phyloP scores from a whole-genome alignment of 1,284 basidiomycete genomes.

The Porodaedalea pini region DNA sequence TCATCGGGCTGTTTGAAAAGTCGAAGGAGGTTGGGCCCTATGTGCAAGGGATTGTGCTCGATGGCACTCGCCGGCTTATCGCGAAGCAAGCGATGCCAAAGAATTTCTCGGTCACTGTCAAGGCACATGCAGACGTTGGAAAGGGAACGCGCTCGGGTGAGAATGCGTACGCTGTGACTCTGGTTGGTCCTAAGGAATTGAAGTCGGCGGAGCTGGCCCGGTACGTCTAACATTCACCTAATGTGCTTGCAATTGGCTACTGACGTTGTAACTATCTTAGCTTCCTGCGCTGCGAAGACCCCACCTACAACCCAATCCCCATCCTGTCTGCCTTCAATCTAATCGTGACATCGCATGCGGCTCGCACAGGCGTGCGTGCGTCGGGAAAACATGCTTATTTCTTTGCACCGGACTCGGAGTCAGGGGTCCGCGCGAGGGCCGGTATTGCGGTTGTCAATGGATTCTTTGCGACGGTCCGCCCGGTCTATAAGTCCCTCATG shows the following conservation, averaged over 20 bases:
- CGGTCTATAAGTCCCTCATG: conserved; percentile 61
- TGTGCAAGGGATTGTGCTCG: conserved; percentile 54
- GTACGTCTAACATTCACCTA: conserved; percentile 37
- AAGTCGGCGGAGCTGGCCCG: conserved; percentile 40
- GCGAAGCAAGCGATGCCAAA: conserved; percentile 49
- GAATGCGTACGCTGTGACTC: conserved; percentile 48
- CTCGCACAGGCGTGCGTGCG: conserved; percentile 47
- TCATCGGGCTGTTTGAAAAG: conserved; percentile 57
- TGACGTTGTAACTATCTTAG: conserved; percentile 32
- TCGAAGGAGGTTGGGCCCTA: conserved; percentile 40
- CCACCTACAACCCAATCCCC: conserved; percentile 48
- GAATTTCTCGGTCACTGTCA: conserved; percentile 47
- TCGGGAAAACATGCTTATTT: conserved; percentile 63
- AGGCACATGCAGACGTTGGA: conserved; percentile 55
- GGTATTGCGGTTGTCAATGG: conserved; percentile 60
- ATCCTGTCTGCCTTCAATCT: conserved; percentile 63
- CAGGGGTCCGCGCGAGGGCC: conserved; percentile 34
- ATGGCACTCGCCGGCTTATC: conserved; percentile 54
- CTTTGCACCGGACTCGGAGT: conserved; percentile 37
- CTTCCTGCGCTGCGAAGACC: conserved; percentile 46
- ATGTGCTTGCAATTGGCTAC: conserved; percentile 1
- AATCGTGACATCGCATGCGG: conserved; percentile 55
- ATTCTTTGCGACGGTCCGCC: conserved; percentile 64
- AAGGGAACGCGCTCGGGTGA: conserved; percentile 38
- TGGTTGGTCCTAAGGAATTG: conserved; percentile 47